phyloP scores from a whole-genome alignment of 345 rosid species.

The Camelina sativa region DNA sequence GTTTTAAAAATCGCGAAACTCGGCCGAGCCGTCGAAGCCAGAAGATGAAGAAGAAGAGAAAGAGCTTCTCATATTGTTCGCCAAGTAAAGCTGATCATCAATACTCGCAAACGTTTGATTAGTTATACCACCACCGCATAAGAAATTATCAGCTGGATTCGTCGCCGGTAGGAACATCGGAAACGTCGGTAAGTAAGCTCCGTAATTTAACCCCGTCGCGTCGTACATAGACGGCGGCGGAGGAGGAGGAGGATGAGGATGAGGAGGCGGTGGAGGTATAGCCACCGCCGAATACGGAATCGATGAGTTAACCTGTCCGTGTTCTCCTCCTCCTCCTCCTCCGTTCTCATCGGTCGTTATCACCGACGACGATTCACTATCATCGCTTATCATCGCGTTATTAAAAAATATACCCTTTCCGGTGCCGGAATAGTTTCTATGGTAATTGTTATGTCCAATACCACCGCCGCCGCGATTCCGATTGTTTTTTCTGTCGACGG shows the following conservation, averaged over 20 bases:
- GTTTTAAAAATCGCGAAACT: conserved; percentile 49
- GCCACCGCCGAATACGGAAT: conserved; percentile 29
- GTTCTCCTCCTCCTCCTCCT: conserved; percentile 43
- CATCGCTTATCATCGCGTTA: conserved; percentile 45
- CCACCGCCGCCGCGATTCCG: conserved; percentile 9
- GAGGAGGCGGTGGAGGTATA: conserved; percentile 25
- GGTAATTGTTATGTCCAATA: conserved; percentile 1
- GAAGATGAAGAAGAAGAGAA: conserved; percentile 52
- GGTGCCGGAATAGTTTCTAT: conserved; percentile 13
- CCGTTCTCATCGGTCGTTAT: conserved; percentile 65
- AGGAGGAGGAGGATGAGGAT: background rate
- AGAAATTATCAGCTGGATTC: conserved; percentile 50
- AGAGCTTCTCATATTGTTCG: conserved; percentile 55
- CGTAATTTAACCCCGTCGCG: conserved; percentile 35
- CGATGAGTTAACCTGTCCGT: conserved; percentile 59
- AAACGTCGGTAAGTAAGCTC: conserved; percentile 46
- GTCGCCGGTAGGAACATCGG: conserved; percentile 53
- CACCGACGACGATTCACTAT: conserved; percentile 73
- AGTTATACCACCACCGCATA: conserved; percentile 30
- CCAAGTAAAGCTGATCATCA: conserved; percentile 55
- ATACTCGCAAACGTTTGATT: conserved; percentile 54
- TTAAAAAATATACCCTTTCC: conserved; percentile 26
- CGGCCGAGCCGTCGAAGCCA: conserved; percentile 45
- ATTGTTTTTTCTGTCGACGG: conserved; percentile 22
- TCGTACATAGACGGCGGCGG: conserved; percentile 24